These are phyloP conservation scores for Aspergillus hortae DNA, from an alignment of 2,329 filamentous ascomycete species.

Conservation along the genomic window DNA sequence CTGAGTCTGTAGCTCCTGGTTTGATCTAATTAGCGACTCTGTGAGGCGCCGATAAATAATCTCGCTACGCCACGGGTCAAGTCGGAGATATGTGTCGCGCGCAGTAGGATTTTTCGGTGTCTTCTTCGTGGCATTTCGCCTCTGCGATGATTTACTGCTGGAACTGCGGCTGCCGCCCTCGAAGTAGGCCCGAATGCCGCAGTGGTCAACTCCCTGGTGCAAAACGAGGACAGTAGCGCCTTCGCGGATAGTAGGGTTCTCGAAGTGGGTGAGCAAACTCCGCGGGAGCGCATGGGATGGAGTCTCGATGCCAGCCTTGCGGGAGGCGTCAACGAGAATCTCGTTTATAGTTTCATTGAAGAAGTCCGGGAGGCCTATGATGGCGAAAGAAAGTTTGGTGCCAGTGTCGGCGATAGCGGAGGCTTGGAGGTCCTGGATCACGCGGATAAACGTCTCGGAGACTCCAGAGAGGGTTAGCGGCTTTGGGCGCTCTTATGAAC, in stretches of 20 bases:
- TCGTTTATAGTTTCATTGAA: not conserved
- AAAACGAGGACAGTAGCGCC: not conserved
- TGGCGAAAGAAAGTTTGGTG: not conserved
- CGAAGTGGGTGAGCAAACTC: not conserved
- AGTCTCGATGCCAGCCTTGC: not conserved
- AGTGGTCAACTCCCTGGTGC: not conserved
- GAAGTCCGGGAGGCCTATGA: not conserved
- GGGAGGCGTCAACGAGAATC: not conserved
- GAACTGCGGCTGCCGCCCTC: not conserved
- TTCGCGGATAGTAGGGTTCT: not conserved
- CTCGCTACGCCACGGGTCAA: not conserved
- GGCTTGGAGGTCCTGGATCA: not conserved
- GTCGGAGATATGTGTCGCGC: not conserved
- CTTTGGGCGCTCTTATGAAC: not conserved
- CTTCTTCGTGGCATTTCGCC: not conserved
- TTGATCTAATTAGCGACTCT: not conserved
- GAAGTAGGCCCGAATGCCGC: not conserved
- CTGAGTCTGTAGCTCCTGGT: not conserved
- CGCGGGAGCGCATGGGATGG: not conserved
- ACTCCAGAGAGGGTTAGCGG: not conserved
- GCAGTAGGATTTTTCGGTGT: not conserved
- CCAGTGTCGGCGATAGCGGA: not conserved
- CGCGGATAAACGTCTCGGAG: not conserved
- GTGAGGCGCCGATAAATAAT: not conserved
- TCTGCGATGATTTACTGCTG: not conserved